Evolutionary conservation across 2,329 filamentous ascomycete species (phyloP), one percentile per base, ranked within the genome.

Genomic region (Berkeleyomyces rouxiae): DNA sequence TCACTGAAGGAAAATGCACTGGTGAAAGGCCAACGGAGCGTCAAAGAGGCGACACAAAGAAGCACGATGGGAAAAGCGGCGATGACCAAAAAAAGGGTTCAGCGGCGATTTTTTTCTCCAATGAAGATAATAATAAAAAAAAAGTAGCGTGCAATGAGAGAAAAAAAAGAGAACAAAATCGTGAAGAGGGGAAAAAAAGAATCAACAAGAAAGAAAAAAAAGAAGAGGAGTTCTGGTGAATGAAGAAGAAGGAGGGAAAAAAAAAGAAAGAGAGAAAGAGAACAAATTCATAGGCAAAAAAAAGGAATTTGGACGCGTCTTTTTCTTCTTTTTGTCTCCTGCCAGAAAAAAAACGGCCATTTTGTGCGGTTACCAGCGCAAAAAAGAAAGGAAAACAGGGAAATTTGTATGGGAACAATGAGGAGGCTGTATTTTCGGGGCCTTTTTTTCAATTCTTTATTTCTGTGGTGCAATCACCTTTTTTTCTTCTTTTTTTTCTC

Each of bases 31-130:
- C 23, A 23, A 23, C 23, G 23, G 23, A 39, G 33, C 31, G 13
- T 11, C 42, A 10, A 55, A 16, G 36, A 44, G 65, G 46, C 16
- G 62, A 49, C 36, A 23, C 16, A 61, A 64, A 59, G 60, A 66
- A 23, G 23, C 23, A 23, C 23, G 23, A 23, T 23, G 23, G 23
- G 23, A 57, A 66, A 65, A 62, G 61, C 10, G 40, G 51, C n/a
- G 37, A 57, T n/a, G 10, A 23, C 23, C 23, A 47, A 53, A 51
- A 43, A 61, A 61, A 61, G 58, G 44, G 16, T 57, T 46, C 9
- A 42, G 16, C 13, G 16, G 39, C 13, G 39, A 36, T 46, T 59
- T 44, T 44, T 37, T 61, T 61, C 11, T 23, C 3, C 9, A 11
- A 7, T 43, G n/a, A 59, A 16, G n/a, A 11, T 16, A 43, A 13